Percentiles rank a stretch among this genome's conserved stretches.
phyloP scores from a whole-genome alignment of 2,329 filamentous ascomycete genomes.

The Fusarium sp. region DNA sequence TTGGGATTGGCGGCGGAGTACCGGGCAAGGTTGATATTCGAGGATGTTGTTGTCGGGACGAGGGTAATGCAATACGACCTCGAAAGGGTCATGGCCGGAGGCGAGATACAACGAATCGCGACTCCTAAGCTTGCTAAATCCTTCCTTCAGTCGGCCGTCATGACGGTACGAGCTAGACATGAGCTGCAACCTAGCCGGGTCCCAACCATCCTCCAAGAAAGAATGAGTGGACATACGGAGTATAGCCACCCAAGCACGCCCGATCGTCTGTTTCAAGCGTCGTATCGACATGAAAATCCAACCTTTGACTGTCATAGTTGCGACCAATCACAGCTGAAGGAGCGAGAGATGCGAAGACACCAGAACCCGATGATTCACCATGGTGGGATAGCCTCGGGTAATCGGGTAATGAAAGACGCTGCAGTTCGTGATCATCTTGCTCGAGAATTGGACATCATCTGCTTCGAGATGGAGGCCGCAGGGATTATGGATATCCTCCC shows the following conservation, averaged over 20 bases:
- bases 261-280: constrained; percentile 17
- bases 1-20: neutral
- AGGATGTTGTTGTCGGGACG: neutral
- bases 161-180: constrained; percentile 24
- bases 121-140: neutral
- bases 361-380: neutral
- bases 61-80: constrained; percentile 49
- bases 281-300: constrained; percentile 1
- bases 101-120: constrained; percentile 22
- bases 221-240: neutral
- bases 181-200: constrained; percentile 6
- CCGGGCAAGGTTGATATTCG: neutral
- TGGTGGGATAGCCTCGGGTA: constrained; percentile 50
- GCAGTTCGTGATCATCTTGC: constrained; percentile 50
- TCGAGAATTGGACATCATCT: constrained; percentile 13
- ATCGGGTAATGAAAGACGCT: constrained; percentile 56
- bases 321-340: neutral
- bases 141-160: constrained; percentile 32
- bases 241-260: constrained; percentile 8
- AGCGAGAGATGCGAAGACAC: accelerated
- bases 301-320: neutral
- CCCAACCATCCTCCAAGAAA: constrained; percentile 15
- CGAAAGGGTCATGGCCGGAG: constrained; percentile 35
- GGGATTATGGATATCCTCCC: constrained; percentile 49
- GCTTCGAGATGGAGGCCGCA: constrained; percentile 52